phyloP scores from a whole-genome alignment of 495 filamentous ascomycete species.

The Cenococcum geophilum region DNA sequence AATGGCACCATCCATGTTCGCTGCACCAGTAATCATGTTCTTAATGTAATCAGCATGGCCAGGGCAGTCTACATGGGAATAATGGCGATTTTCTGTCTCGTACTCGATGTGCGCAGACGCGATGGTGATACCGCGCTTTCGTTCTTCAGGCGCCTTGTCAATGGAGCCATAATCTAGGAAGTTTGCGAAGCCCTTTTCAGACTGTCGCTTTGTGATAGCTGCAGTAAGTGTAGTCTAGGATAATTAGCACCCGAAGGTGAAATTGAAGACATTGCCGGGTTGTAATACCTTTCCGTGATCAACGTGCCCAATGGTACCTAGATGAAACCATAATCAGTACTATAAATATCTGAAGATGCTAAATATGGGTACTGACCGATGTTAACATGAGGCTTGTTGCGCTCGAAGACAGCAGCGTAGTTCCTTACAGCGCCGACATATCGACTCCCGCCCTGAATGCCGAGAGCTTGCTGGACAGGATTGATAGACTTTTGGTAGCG shows the following conservation, averaged over 20 bases:
- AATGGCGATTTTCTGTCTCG: constrained; percentile 82
- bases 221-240: constrained; percentile 89
- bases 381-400: constrained; percentile 95
- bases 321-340: background rate
- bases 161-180: constrained; percentile 97
- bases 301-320: constrained; percentile 97
- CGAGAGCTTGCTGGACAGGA: constrained; percentile 53
- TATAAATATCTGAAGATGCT: background rate
- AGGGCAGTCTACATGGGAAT: constrained; percentile 99
- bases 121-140: constrained; percentile 99
- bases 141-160: constrained; percentile 97
- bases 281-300: constrained; percentile 90
- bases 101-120: constrained; percentile 98
- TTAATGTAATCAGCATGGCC: constrained; percentile 99
- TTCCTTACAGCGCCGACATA: constrained; percentile 61
- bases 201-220: constrained; percentile 95
- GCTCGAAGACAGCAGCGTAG: constrained; percentile 70
- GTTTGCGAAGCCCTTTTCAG: constrained; percentile 83
- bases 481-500: constrained; percentile 30
- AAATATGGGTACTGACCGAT: constrained; percentile 58
- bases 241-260: constrained; percentile 11
- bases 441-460: constrained; percentile 47
- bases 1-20: constrained; percentile 96
- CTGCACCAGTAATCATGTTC: constrained; percentile 99
- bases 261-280: background rate